Base-by-base conservation (phyloP, 1,284 basidiomycete species). In the Ganoderma sinense region DNA sequence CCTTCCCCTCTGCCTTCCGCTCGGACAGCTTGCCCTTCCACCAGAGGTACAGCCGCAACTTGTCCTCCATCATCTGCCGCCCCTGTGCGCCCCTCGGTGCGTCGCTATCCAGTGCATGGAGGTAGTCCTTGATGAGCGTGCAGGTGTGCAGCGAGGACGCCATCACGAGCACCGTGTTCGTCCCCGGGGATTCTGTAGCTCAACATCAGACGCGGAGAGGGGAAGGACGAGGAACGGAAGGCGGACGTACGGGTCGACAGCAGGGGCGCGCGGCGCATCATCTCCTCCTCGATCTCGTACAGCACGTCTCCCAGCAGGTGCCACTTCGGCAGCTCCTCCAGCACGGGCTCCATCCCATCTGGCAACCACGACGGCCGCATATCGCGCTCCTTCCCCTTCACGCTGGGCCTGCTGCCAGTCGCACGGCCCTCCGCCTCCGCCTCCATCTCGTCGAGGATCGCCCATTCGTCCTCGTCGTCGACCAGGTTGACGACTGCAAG, bases 261-360 rank as follows among this genome's bases (percentile, higher is more conserved):
- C 39, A 72, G 80, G 59, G 84, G 84, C 73, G 89, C 88, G 75
- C 88, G 85, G 66, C 87, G 82, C 69, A 93, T 84, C 64, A 97
- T 94, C 74, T 97, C 94, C 71, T 92, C 91, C 80, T 99, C 98
- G 6, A 97, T 94, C 82, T 99, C 98, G 71, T 96, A 88, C 62
- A 99, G 79, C 0, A 98, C 88, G 16, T 97, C 94, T 0, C 91
- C 89, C 4, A 99, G 83, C 4, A 98, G 81, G 64, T 87, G 88
- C 97, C 98, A 99, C 78, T 99, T 99, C 0, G 97, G 97, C 51
- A 95, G 87, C 78, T 98, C 97, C 80, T 99, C 97, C 23, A 99
- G 85, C 0, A 97, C 89, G 0, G 95, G 94, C 53, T 95, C 91
- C 77, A 98, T 92, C 0, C 90, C 93, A 11, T 89, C 85, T 0